These are phyloP conservation scores for Cladosporium colombiae DNA, from an alignment of 2,329 filamentous ascomycete species.

Conservation along the genomic window DNA sequence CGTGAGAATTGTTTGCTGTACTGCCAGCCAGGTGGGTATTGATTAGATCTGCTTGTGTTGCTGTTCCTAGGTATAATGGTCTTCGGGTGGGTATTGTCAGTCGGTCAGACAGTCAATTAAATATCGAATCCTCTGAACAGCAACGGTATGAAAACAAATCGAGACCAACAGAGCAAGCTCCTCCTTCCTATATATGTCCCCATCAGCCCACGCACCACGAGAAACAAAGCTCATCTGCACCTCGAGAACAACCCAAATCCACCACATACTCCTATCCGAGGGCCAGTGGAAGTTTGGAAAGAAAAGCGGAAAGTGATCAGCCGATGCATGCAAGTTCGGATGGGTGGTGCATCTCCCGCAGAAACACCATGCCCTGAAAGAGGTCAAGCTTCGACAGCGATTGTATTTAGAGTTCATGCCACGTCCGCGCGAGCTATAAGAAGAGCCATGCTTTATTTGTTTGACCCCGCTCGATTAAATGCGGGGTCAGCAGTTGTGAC, in stretches of 20 bases:
- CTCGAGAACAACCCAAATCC: not conserved
- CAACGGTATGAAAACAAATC: not conserved
- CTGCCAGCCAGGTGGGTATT: not conserved
- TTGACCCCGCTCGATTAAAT: not conserved
- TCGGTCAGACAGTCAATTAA: not conserved
- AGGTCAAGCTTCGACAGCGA: no score
- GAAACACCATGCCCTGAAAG: no score
- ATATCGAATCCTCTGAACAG: not conserved
- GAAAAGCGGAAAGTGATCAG: not conserved
- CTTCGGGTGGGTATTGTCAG: not conserved
- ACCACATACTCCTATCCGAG: not conserved
- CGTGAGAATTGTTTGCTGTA: not conserved
- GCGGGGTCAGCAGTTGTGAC: not conserved
- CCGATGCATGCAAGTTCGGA: not conserved
- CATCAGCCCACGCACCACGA: not conserved
- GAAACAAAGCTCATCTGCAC: not conserved
- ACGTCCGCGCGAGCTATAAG: not conserved
- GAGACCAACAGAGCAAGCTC: not conserved
- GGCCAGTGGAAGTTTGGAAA: not conserved
- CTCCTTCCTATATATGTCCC: not conserved
- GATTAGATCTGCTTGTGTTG: not conserved
- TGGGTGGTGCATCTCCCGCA: not conserved
- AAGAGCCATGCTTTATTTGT: not conserved
- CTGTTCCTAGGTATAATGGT: not conserved
- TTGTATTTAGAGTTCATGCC: not conserved